These are phyloP conservation scores for Malassezia pachydermatis DNA, from an alignment of 1,284 basidiomycete genomes.

Conservation along the genomic window DNA sequence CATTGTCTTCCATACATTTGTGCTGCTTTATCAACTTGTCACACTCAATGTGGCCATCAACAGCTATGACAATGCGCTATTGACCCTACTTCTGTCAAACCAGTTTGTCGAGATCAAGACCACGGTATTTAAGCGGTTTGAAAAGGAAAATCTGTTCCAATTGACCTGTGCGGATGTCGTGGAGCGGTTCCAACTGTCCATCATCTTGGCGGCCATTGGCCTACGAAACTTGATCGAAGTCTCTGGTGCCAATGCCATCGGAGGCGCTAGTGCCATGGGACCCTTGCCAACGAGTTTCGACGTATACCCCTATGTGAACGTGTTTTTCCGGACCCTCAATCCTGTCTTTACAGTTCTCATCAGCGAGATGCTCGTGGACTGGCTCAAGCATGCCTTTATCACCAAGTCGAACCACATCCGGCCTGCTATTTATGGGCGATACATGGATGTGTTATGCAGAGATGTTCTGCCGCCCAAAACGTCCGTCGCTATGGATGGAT, in stretches of 20 bases:
- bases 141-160: conserved; percentile 98
- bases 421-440: conserved; percentile 86
- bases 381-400: conserved; percentile 99
- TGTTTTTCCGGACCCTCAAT: conserved; percentile 79
- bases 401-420: conserved; percentile 85
- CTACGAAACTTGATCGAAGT: conserved; percentile 92
- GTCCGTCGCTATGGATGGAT: conserved; percentile 12
- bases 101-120: conserved; percentile 99
- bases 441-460: conserved; percentile 87
- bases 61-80: conserved; percentile 89
- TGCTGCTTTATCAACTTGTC: conserved; percentile 93
- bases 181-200: conserved; percentile 81
- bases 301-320: conserved; percentile 47
- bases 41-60: conserved; percentile 95
- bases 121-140: conserved; percentile 97
- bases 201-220: conserved; percentile 86
- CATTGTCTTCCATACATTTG: conserved; percentile 68
- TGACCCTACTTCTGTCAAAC: conserved; percentile 89
- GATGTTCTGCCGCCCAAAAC: conserved; percentile 72
- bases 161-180: conserved; percentile 84
- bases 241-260: conserved; percentile 53
- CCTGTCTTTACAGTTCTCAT: conserved; percentile 80
- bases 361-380: conserved; percentile 91
- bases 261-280: conserved; percentile 53
- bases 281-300: conserved; percentile 52